Evolutionary conservation across 768 basidiomycete species (phyloP), one percentile per base, ranked within the genome.

Genomic region (Termitomyces sp.): DNA sequence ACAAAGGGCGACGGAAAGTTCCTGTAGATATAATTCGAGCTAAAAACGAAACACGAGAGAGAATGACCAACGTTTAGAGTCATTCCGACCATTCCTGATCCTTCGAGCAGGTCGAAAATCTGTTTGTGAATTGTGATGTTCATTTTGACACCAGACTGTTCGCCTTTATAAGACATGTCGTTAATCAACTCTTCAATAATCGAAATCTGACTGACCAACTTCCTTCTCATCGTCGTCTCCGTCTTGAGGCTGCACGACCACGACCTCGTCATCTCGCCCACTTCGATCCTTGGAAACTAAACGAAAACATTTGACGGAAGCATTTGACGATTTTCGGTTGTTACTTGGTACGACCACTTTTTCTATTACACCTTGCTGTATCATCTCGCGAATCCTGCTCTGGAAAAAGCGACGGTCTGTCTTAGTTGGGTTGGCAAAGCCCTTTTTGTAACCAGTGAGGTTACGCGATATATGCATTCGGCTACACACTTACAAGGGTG

Each of bases 391-490:
- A 45, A 94, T 76, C 48, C 92, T 81, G 40, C 81, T 84, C 68
- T 87, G 85, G 70, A 95, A 92, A 68, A 93, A 92, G 14, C 92
- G 84, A n/a, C 92, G 83, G 65, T 93, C 88, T 4, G 84, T 84
- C 71, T 87, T 91, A 5, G 83, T 86, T 37, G 90, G 91, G 69
- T 87, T 86, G 25, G 77, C 66, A 70, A 92, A 92, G 2, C 92
- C 92, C 92, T 94, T 49, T 29, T 63, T 46, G 11, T 34, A 12
- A 11, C 52, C 6, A n/a, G 9, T 45, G 11, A 60, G 56, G 3
- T 32, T 12, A 46, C 7, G 32, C 25, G 5, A 17, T 12, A 51
- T 25, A 48, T 20, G 37, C 8, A 32, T 36, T 25, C 47, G 9
- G 31, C 12, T 17, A 17, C 12, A 12, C 43, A 8, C 89, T 58